Percentiles rank a stretch among this genome's conserved stretches.
Evolutionary conservation across 352 stramenopile genomes (phyloP).

Genomic region (Hyaloperonospora brassicae): DNA sequence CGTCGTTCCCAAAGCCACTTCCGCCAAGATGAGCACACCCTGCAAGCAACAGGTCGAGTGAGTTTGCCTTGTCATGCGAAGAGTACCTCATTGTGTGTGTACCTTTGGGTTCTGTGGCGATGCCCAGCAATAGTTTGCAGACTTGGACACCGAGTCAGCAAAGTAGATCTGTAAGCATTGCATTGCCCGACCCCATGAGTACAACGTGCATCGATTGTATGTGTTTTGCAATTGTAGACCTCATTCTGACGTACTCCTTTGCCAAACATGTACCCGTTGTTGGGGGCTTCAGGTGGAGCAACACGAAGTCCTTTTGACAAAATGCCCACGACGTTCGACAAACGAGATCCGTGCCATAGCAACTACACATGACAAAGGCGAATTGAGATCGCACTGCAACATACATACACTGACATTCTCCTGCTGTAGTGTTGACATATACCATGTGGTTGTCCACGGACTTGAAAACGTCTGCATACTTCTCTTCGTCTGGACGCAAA

Average conservation of each 20-base stretch:
- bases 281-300: constrained; percentile 67
- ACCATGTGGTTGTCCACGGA: constrained; percentile 56
- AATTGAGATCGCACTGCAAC: constrained; percentile 4
- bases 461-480: constrained; percentile 34
- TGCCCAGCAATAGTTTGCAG: constrained; percentile 76
- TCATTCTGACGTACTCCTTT: constrained; percentile 55
- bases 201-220: neutral
- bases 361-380: neutral
- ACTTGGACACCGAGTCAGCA: constrained; percentile 77
- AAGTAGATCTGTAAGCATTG: constrained; percentile 61
- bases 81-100: neutral
- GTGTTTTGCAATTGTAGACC: too few species aligned
- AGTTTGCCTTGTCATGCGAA: neutral
- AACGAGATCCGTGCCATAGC: constrained; percentile 1
- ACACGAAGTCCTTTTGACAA: constrained; percentile 54
- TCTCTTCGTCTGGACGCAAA: constrained; percentile 36
- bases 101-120: constrained; percentile 49
- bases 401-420: neutral
- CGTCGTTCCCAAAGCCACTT: constrained; percentile 50
- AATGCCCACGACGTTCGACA: neutral
- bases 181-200: constrained; percentile 5
- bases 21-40: constrained; percentile 53
- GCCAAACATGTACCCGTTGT: constrained; percentile 79
- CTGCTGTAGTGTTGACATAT: neutral
- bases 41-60: constrained; percentile 5